Evolutionary conservation across 1,139 yeast genomes (phyloP).

Genomic region (Taphrina communis): DNA sequence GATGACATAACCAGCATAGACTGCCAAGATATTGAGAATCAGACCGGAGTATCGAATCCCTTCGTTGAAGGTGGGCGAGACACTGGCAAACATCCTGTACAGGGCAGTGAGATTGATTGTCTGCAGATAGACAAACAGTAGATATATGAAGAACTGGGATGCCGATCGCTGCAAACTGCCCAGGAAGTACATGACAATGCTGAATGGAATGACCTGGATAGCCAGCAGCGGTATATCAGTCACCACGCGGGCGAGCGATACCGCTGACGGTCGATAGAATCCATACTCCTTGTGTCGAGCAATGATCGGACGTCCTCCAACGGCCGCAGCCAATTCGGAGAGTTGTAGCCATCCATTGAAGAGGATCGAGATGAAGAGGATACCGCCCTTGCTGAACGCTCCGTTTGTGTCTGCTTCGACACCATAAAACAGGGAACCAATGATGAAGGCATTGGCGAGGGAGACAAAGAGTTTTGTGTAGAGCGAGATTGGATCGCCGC

Average conservation of each 20-base stretch:
- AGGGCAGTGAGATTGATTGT: conserved; percentile 72
- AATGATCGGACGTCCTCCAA: conserved; percentile 76
- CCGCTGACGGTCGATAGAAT: conserved; percentile 77
- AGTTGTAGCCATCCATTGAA: conserved; percentile 80
- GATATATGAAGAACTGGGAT: conserved; percentile 73
- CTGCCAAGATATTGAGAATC: conserved; percentile 63
- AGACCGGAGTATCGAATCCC: conserved; percentile 78
- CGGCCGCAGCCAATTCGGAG: conserved; percentile 71
- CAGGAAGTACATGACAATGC: conserved; percentile 69
- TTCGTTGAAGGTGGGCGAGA: conserved; percentile 63
- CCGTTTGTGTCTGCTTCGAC: conserved; percentile 58
- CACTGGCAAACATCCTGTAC: conserved; percentile 73
- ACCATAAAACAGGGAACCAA: conserved; percentile 76
- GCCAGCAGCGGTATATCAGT: conserved; percentile 72
- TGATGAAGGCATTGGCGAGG: conserved; percentile 55
- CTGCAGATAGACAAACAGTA: conserved; percentile 60
- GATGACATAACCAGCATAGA: conserved; percentile 74
- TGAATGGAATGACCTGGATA: conserved; percentile 63
- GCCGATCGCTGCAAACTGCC: conserved; percentile 69
- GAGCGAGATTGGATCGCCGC: conserved; percentile 40
- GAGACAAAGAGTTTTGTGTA: conserved; percentile 56
- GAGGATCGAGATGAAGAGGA: conserved; percentile 75
- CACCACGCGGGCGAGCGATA: conserved; percentile 72
- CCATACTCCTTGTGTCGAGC: conserved; percentile 81
- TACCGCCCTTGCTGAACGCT: conserved; percentile 70